Conservation (phyloP, 1,284 basidiomycete species). For the Ganoderma lingzhi region DNA sequence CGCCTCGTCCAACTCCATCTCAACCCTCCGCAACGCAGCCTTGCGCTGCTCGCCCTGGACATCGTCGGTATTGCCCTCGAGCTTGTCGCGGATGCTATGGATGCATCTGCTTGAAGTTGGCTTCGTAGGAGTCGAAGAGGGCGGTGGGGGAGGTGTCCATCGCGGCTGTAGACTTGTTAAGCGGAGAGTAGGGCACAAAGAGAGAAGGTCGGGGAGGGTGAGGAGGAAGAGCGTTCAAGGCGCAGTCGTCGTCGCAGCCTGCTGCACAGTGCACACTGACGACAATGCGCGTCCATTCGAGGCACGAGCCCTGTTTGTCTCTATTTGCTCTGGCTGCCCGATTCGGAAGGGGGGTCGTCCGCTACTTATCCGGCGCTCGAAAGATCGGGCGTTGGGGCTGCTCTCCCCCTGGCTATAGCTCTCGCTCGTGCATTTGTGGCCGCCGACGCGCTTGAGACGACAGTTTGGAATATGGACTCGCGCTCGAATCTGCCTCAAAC, state of each 20-base stretch:
- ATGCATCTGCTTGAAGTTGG: conserved; percentile 81
- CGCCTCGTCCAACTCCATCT: conserved; percentile 97
- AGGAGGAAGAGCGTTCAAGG: neutral
- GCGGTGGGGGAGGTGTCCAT: conserved; percentile 85
- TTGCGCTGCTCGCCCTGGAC: conserved; percentile 81
- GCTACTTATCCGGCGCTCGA: too few species aligned
- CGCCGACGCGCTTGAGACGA: too few species aligned
- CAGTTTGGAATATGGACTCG: too few species aligned
- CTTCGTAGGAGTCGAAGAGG: conserved; percentile 84
- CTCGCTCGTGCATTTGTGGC: too few species aligned
- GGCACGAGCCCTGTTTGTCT: neutral
- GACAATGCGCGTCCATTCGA: neutral
- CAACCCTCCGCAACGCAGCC: conserved; percentile 83
- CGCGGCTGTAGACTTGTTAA: conserved; percentile 9
- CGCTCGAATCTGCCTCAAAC: too few species aligned
- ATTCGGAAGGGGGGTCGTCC: neutral
- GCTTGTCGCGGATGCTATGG: conserved; percentile 70
- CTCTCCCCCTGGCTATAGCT: too few species aligned
- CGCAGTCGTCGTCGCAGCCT: conserved; percentile 2
- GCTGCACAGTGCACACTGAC: conserved; percentile 1
- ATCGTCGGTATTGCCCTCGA: conserved; percentile 65
- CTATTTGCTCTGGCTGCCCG: neutral
- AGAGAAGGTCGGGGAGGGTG: neutral
- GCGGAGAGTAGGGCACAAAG: neutral
- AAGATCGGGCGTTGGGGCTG: too few species aligned